Evolutionary conservation across 2,329 filamentous ascomycete species (phyloP).

Genomic region (Clarireedia monteithiana): DNA sequence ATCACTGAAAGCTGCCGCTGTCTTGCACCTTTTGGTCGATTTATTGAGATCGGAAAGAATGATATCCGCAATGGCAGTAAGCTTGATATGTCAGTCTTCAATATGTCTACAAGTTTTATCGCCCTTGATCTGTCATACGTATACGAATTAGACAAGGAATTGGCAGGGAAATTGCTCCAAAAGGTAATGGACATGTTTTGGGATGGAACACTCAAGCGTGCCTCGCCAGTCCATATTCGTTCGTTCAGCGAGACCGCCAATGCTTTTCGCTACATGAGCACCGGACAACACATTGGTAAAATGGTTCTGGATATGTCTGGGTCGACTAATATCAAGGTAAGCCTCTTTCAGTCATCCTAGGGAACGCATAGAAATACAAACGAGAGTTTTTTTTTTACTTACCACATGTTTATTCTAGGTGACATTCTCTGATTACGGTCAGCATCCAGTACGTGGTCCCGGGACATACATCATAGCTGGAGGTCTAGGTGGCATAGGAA

Average conservation of each 20-base stretch:
- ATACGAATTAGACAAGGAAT: no score
- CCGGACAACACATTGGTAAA: background rate
- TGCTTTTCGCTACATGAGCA: background rate
- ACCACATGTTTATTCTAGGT: no score
- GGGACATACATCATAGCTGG: background rate
- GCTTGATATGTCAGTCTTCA: constrained; percentile 16
- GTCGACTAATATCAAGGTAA: no score
- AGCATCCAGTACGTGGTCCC: no score
- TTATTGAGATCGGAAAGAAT: constrained; percentile 19
- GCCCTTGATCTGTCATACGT: constrained; percentile 16
- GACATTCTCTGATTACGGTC: no score
- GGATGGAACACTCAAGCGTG: background rate
- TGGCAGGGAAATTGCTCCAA: no score
- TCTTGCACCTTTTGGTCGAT: constrained; percentile 28
- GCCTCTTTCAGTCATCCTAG: no score
- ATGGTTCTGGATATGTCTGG: background rate
- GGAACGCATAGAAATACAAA: no score
- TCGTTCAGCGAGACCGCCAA: background rate
- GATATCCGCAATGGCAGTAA: constrained; percentile 13
- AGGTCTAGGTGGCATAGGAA: background rate
- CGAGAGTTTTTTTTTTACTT: no score
- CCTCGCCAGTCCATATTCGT: background rate
- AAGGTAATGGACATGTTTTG: no score
- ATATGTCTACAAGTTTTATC: constrained; percentile 14
- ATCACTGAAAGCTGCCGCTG: constrained; percentile 28